Evolutionary conservation across 2,329 filamentous ascomycete species (phyloP).

Genomic region (Penicillium sp.): DNA sequence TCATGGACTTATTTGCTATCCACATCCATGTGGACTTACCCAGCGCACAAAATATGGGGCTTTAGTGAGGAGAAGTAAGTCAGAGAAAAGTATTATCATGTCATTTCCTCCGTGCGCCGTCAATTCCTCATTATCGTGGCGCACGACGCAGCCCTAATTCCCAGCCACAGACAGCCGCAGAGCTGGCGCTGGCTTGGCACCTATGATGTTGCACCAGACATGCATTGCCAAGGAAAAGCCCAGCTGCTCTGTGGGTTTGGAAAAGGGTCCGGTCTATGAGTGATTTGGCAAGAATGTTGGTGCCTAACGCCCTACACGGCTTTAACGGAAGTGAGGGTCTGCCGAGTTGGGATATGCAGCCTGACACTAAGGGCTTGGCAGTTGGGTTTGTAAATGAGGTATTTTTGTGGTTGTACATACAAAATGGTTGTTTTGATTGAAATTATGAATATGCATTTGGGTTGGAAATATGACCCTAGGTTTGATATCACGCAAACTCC

Average conservation of each 20-base stretch:
- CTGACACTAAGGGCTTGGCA: slow-evolving; percentile 9
- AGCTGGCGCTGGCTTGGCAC: neutral
- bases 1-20: slow-evolving; percentile 17
- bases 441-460: slow-evolving; percentile 9
- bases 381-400: slow-evolving; percentile 1
- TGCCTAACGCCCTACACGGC: slow-evolving; percentile 14
- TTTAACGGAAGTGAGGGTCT: slow-evolving; percentile 1
- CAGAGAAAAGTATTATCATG: neutral
- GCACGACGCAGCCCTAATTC: slow-evolving; percentile 11
- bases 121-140: slow-evolving; percentile 11
- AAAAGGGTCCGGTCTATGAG: neutral
- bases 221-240: slow-evolving; percentile 17
- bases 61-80: too few relatives aligned
- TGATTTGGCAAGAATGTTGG: slow-evolving; percentile 10
- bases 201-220: slow-evolving; percentile 14
- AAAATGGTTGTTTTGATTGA: neutral
- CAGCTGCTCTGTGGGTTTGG: neutral
- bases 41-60: neutral
- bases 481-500: slow-evolving; percentile 17
- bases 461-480: neutral
- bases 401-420: neutral
- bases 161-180: slow-evolving; percentile 15
- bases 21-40: neutral
- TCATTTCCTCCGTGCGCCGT: neutral
- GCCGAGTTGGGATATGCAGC: slow-evolving; percentile 10